Evolutionary conservation across 768 basidiomycete species (phyloP), one percentile per base, ranked within the genome.

Genomic region (Naematelia encephala): DNA sequence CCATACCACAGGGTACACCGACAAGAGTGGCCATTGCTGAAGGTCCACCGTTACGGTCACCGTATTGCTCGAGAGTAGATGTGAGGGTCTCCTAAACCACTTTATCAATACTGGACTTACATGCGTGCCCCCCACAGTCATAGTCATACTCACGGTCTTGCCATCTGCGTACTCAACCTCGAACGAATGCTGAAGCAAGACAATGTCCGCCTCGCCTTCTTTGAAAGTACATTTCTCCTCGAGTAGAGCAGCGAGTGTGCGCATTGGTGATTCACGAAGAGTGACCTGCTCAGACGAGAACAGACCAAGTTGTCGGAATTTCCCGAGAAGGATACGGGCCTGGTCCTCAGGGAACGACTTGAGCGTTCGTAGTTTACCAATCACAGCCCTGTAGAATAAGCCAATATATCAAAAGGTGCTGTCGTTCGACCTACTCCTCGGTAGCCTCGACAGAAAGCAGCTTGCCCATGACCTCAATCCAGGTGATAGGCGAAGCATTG

Each of bases 171-270:
- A 89, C 74, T 92, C 86, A 34, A 98, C 86, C 67, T 90, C 80
- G 75, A 99, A 98, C 81, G 93, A 94, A 84, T 99, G 94, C 80
- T 97, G 94, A 54, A 99, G 85, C 86, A 98, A 90, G 60, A 99
- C 90, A 61, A 98, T 84, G 78, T 99, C 94, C 11, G 90, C 87
- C 79, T 98, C 92, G 63, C 90, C 90, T 48, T 82, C 79, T 63
- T 86, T 88, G 79, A 94, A 97, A 78, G 86, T 84, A 90, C 97
- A 96, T 75, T 94, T 83, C 60, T 81, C 84, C 81, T 99, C 93
- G 50, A 99, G 84, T 21, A 83, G 86, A 1, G 84, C 89, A 75
- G 93, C 96, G 60, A 99, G 87, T 2, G 96, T 93, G 79, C 96
- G 91, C 64, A 99, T 85, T 65, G 94, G 82, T 79, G 89, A 92